phyloP scores from a whole-genome alignment of 2,329 filamentous ascomycete species.

The Ophiostoma sp. region DNA sequence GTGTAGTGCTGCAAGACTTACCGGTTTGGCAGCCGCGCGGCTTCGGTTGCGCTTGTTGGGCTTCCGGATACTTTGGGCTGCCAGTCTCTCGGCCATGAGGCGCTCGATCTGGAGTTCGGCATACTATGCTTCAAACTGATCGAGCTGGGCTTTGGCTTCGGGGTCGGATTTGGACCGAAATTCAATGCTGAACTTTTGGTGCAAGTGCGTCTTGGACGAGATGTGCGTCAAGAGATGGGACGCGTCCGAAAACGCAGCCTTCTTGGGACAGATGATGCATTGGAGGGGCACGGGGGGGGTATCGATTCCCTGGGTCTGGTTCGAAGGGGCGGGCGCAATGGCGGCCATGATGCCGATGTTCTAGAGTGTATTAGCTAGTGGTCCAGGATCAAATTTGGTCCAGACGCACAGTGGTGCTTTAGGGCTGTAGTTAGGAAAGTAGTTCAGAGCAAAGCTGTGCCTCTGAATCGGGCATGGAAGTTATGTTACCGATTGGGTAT shows the following conservation, averaged over 20 bases:
- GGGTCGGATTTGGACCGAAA: constrained; percentile 64
- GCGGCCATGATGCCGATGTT: constrained; percentile 36
- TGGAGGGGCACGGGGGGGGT: constrained; percentile 55
- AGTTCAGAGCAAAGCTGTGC: background rate
- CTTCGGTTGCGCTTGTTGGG: constrained; percentile 29
- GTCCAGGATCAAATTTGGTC: background rate
- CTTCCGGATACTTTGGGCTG: constrained; percentile 63
- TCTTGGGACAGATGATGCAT: constrained; percentile 78
- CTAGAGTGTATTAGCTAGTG: background rate
- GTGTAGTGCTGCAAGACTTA: constrained; percentile 11
- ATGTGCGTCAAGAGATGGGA: constrained; percentile 91
- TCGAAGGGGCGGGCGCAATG: constrained; percentile 22
- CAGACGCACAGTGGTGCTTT: background rate
- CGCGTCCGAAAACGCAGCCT: constrained; percentile 77
- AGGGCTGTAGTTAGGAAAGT: background rate
- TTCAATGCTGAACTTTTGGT: constrained; percentile 75
- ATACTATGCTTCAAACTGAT: constrained; percentile 75
- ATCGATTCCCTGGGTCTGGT: background rate
- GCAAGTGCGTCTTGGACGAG: constrained; percentile 85
- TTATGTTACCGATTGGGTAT: background rate
- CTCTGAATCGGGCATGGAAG: background rate
- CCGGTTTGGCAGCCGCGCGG: constrained; percentile 27
- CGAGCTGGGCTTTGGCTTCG: constrained; percentile 57
- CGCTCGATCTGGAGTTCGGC: constrained; percentile 62
- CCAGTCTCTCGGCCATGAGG: constrained; percentile 72